Conservation (phyloP, 208 protist species). For the Leishmania turanica region DNA sequence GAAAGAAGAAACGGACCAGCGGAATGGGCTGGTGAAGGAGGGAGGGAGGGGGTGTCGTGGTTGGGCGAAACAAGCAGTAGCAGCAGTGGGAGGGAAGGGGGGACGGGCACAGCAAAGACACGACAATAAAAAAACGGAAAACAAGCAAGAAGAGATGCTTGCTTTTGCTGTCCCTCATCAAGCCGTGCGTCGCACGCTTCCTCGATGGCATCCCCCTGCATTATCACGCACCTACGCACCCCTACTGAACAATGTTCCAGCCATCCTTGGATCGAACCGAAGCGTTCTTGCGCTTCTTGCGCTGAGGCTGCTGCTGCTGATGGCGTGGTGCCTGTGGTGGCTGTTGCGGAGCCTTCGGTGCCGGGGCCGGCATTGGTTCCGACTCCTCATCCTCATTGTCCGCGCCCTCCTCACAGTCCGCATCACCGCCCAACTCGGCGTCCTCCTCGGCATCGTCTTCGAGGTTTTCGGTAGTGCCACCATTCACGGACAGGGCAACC, state of each 20-base stretch:
- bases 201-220: background rate
- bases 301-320: constrained; percentile 22
- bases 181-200: background rate
- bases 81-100: background rate
- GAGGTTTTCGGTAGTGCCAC: constrained; percentile 29
- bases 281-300: constrained; percentile 67
- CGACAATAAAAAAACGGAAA: background rate
- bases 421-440: constrained; percentile 14
- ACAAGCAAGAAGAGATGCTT: background rate
- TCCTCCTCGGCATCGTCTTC: constrained; percentile 29
- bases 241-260: constrained; percentile 64
- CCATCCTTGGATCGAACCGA: constrained; percentile 65
- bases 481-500: constrained; percentile 67
- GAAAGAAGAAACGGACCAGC: background rate
- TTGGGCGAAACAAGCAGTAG: background rate
- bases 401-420: constrained; percentile 17
- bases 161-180: background rate
- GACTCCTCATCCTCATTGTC: constrained; percentile 20
- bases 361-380: background rate
- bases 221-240: background rate
- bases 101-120: background rate
- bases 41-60: background rate
- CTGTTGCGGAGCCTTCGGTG: constrained; percentile 7
- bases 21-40: background rate
- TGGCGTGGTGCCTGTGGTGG: constrained; percentile 12